Base-by-base conservation (phyloP, 2,329 filamentous ascomycete genomes). In the Elsinoe perseae region DNA sequence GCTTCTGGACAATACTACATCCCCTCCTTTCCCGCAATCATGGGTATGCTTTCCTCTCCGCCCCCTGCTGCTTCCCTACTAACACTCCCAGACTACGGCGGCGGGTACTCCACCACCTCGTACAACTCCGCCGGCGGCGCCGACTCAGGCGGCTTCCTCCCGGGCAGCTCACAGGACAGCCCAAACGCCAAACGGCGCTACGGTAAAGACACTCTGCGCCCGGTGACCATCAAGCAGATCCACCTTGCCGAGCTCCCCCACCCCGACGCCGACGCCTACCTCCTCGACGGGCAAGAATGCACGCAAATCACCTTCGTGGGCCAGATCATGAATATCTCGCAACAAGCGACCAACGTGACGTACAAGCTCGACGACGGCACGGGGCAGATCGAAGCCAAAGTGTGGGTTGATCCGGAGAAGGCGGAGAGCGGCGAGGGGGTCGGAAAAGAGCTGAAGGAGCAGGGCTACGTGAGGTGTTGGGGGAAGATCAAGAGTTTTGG, bases 351-450 rank as follows among this genome's bases (percentile, higher is more conserved):
- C 63, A 95, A 95, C 74, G 84, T 90, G 63, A 95, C 89, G 44
- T 95, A 95, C 79, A 87, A 85, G 66, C 77, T 98, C 65, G 93
- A 98, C 73, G 93, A 98, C 72, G 93, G 93, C 69, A 98, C 95
- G 1, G 91, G 89, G 59, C 79, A 84, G 60, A 85, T 96, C 64
- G 95, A 98, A 72, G 91, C 89, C 63, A 95, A 93, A 76, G 84
- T 87, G 70, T 95, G 87, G 86, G 78, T 87, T 57, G 86, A 92
- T 72, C 73, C 79, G 62, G 81, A 83, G 66, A 67, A 72, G 59
- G 73, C 77, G 68, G 75, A 77, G n/a, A 64, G 64, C 40, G 71
- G 70, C 16, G 73, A 75, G 44, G 69, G 69, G 25, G 44, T 58
- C 20, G 74, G 76, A 38, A 77, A 77, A 61, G 32, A 44, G 9